Evolutionary conservation across 2,329 filamentous ascomycete genomes (phyloP).

Genomic region (Aplosporella prunicola): DNA sequence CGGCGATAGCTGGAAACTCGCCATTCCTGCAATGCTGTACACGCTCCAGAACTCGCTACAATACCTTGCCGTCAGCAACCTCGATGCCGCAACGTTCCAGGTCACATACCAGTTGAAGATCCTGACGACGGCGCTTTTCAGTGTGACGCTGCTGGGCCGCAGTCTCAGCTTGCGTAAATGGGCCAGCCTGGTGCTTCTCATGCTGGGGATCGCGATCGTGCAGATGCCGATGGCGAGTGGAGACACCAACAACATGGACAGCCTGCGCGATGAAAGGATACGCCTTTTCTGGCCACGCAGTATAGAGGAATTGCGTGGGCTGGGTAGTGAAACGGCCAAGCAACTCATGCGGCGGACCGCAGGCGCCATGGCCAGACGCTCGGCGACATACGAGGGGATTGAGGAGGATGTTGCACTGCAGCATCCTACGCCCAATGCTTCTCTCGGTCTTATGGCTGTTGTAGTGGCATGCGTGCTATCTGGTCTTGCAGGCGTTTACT

Average conservation of each 20-base stretch:
- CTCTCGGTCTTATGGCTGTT: slow-evolving; percentile 69
- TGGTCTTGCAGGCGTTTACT: slow-evolving; percentile 75
- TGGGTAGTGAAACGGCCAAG: slow-evolving; percentile 42
- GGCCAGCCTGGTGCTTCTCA: slow-evolving; percentile 69
- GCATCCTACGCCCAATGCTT: slow-evolving; percentile 59
- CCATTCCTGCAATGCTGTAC: slow-evolving; percentile 78
- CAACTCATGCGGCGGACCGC: slow-evolving; percentile 41
- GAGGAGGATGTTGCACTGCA: slow-evolving; percentile 49
- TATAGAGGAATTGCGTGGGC: slow-evolving; percentile 63
- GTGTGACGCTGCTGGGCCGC: slow-evolving; percentile 64
- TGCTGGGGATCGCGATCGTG: slow-evolving; percentile 74
- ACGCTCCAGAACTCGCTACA: slow-evolving; percentile 90
- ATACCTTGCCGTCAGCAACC: slow-evolving; percentile 81
- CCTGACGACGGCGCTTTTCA: slow-evolving; percentile 80
- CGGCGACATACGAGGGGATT: slow-evolving; percentile 86
- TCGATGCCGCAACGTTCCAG: slow-evolving; percentile 89
- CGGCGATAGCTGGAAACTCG: slow-evolving; percentile 89
- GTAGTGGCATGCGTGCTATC: slow-evolving; percentile 70
- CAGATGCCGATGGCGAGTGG: slow-evolving; percentile 62
- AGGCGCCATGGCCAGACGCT: slow-evolving; percentile 38
- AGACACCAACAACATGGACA: slow-evolving; percentile 43
- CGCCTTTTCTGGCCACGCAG: slow-evolving; percentile 64
- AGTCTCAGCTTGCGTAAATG: slow-evolving; percentile 65
- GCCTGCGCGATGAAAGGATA: slow-evolving; percentile 51
- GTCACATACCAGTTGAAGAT: slow-evolving; percentile 93